phyloP scores from a whole-genome alignment of 768 basidiomycete genomes.

The Trametes cingulata region DNA sequence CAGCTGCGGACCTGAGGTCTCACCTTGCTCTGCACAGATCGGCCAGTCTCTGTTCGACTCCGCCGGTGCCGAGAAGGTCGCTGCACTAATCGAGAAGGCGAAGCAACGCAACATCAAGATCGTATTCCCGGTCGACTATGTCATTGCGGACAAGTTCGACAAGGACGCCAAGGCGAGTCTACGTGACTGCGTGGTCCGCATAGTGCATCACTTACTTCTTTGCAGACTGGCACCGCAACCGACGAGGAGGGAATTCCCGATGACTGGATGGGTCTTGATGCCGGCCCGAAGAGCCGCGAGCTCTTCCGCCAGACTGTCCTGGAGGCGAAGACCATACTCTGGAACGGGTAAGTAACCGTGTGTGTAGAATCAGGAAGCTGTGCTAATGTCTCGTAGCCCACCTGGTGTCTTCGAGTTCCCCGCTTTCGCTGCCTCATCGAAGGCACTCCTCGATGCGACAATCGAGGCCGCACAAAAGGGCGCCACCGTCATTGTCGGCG shows the following conservation, averaged over 20 bases:
- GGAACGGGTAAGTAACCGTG: slow-evolving; percentile 73
- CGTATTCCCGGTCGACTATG: slow-evolving; percentile 93
- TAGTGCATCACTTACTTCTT: not conserved
- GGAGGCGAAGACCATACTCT: slow-evolving; percentile 92
- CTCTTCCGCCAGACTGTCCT: slow-evolving; percentile 79
- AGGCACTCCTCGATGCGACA: slow-evolving; percentile 78
- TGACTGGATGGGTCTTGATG: slow-evolving; percentile 95
- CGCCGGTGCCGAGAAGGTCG: slow-evolving; percentile 85
- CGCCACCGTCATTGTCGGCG: slow-evolving; percentile 92
- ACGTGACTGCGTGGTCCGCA: no score
- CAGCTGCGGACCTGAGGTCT: no score
- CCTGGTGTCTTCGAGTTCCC: slow-evolving; percentile 98
- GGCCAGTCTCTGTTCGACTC: slow-evolving; percentile 93
- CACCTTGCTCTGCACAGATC: slow-evolving; percentile 53
- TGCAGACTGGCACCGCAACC: slow-evolving; percentile 72
- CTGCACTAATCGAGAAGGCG: slow-evolving; percentile 84
- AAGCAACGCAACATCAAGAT: slow-evolving; percentile 89
- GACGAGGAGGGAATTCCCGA: slow-evolving; percentile 86
- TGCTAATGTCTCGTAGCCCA: slow-evolving; percentile 54
- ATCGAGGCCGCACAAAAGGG: slow-evolving; percentile 86
- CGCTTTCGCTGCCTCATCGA: slow-evolving; percentile 84
- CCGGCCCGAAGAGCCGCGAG: slow-evolving; percentile 79
- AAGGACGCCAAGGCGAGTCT: slow-evolving; percentile 77
- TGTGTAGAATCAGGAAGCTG: not conserved
- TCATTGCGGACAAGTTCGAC: slow-evolving; percentile 94